Percentiles rank a stretch among this genome's conserved stretches.
Evolutionary conservation across 2,329 filamentous ascomycete genomes (phyloP).

Genomic region (Botrytis hyacinthi): DNA sequence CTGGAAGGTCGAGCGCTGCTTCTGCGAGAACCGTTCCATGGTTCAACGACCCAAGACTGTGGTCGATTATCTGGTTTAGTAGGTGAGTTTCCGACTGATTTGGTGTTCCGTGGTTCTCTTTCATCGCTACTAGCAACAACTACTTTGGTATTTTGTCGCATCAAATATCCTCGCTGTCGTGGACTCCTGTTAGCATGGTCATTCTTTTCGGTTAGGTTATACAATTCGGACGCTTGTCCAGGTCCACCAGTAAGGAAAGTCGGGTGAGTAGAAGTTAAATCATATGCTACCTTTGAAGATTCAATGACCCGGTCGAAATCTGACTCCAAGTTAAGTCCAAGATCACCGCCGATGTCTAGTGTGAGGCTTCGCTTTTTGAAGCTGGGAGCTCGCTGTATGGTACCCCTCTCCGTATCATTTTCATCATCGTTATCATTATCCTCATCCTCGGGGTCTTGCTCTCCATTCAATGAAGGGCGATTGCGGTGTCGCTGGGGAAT

Average conservation of each 20-base stretch:
- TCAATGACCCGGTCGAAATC: slow-evolving; percentile 96
- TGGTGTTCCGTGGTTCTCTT: slow-evolving; percentile 51
- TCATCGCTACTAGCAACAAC: slow-evolving; percentile 80
- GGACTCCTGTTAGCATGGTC: slow-evolving; percentile 60
- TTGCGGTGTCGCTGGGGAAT: slow-evolving; percentile 61
- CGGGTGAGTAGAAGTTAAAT: slow-evolving; percentile 34
- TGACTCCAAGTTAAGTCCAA: slow-evolving; percentile 81
- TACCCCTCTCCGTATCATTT: slow-evolving; percentile 37
- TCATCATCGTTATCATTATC: slow-evolving; percentile 31
- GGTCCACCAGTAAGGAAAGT: slow-evolving; percentile 26
- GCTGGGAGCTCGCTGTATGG: slow-evolving; percentile 59
- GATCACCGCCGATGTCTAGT: slow-evolving; percentile 68
- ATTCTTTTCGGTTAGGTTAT: slow-evolving; percentile 16
- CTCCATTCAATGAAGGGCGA: slow-evolving; percentile 51
- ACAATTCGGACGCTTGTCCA: slow-evolving; percentile 48
- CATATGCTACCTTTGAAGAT: slow-evolving; percentile 84
- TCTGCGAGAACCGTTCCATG: slow-evolving; percentile 86
- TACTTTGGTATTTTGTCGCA: slow-evolving; percentile 97
- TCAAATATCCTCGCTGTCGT: slow-evolving; percentile 90
- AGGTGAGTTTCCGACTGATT: slow-evolving; percentile 67
- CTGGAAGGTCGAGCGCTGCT: slow-evolving; percentile 53
- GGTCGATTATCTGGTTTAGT: slow-evolving; percentile 70
- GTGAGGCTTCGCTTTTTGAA: slow-evolving; percentile 82
- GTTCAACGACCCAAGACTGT: slow-evolving; percentile 94
- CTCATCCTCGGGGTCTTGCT: slow-evolving; percentile 34